Base-by-base conservation (phyloP, 805 yeast species). In the Ogataea allantospora region DNA sequence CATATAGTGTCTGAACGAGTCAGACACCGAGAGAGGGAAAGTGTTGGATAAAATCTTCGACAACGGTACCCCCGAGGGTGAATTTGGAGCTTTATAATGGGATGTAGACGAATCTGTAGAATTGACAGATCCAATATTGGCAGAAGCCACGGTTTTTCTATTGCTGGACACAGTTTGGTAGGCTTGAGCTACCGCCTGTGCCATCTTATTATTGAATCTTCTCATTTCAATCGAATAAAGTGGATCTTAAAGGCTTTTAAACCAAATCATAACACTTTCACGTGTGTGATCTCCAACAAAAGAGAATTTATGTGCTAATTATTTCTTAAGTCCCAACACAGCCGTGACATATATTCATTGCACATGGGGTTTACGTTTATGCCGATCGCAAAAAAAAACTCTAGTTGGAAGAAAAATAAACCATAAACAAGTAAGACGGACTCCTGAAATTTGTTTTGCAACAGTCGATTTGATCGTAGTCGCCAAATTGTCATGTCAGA, bases 61-160 rank as follows among this genome's bases (percentile, higher is more conserved):
- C 6, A 82, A 44, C 0, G 88, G 87, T 0, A 81, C 71, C 0
- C 87, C 85, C 0, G 81, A 69, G 1, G 89, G 89, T 16, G 82
- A 77, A 0, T 81, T 78, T 0, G 87, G 69, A 17, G 79, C 54
- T 42, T 61, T 70, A 48, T 76, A 77, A 2, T 30, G 27, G 9
- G 38, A 33, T 2, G 10, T 18, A n/a, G 28, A 9, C 3, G 35
- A 30, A 13, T n/a, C 12, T 2, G 32, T 24, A 7, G 43, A 28
- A 20, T 19, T 33, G 14, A 32, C 11, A 11, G 41, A 26, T 5
- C 35, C 40, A 7, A 15, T 19, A 20, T 21, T 27, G 8, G 40
- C 16, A 8, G 47, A 33, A 13, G 43, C 33, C 25, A 38, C 18
- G n/a, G 47, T 39, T 26, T 40, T 44, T n/a, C 38, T 29, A 25